Conservation (phyloP, 2,329 filamentous ascomycete genomes). For the Colletotrichum tropicale region DNA sequence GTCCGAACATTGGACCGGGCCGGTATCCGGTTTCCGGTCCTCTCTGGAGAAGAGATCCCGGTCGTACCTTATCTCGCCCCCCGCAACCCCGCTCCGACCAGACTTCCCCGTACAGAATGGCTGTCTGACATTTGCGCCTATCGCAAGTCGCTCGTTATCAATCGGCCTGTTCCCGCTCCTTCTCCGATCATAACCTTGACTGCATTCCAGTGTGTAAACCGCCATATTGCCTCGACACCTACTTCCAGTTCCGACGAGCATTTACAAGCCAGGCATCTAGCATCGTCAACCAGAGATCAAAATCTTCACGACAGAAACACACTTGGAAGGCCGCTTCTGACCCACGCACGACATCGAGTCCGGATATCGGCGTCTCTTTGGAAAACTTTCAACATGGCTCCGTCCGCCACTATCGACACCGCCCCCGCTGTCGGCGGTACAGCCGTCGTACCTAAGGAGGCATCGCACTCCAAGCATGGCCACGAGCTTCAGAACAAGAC, state of each 20-base stretch:
- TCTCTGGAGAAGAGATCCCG: conserved; percentile 3
- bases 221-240: background rate
- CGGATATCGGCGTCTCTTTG: background rate
- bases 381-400: conserved; percentile 28
- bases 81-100: conserved; percentile 14
- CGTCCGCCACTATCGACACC: conserved; percentile 32
- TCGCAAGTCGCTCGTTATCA: conserved; percentile 7
- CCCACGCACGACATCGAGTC: background rate
- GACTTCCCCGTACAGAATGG: background rate
- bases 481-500: conserved; percentile 27
- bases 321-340: background rate
- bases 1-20: conserved; percentile 7
- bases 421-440: background rate
- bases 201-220: background rate
- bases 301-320: background rate
- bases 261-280: background rate
- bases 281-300: background rate
- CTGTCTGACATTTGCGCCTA: conserved; percentile 8
- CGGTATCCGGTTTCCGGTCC: conserved; percentile 16
- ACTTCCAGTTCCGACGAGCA: background rate
- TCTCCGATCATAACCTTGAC: background rate
- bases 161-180: background rate
- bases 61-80: conserved; percentile 12
- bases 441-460: conserved; percentile 22
- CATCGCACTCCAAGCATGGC: conserved; percentile 16